Base-by-base conservation (phyloP, 139 green algal genomes). In the Chlorella sp. region DNA sequence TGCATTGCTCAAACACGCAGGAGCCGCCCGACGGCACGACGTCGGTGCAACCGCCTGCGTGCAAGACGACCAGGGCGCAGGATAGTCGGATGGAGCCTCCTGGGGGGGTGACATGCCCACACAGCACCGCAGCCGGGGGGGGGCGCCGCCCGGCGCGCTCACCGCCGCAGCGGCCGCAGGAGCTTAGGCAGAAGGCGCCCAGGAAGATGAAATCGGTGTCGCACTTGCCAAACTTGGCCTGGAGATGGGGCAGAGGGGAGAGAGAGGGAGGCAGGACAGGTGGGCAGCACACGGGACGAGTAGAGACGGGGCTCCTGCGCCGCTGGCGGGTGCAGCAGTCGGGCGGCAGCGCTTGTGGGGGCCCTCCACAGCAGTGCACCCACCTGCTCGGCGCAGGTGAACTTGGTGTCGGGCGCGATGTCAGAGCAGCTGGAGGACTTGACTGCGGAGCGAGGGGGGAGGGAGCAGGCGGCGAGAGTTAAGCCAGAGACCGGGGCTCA, bases 141-240 rank as follows among this genome's bases (percentile, higher is more conserved):
- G 48, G 21, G 21, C 29, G 56, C 56, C 21, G 9, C 29, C 21
- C 29, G 15, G 23, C 27, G 3, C 3, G 45, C 76, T 70, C 67
- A 80, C 71, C 53, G 5, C 79, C 79, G n/a, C 79, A 84, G 42
- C 79, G 73, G 31, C 41, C n/a, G 56, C 79, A 84, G 14, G 71
- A 51, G 11, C 36, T 50, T 29, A 84, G 58, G 56, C 79, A 84
- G 53, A 55, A 84, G 19, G 51, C 65, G 36, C 51, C 73, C 27
- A 59, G 19, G 51, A 53, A 77, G 25, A 84, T 78, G 61, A 77
- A 81, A 15, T 48, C 35, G 40, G 25, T 33, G 55, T 84, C 66
- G 40, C 79, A 84, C 65, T 81, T 81, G 29, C 56, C 71, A 27
- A 81, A 77, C 12, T 62, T 38, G 21, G 65, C 66, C 60, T n/a